Conservation (phyloP, 345 rosid genomes). For the Ceriops tagal region DNA sequence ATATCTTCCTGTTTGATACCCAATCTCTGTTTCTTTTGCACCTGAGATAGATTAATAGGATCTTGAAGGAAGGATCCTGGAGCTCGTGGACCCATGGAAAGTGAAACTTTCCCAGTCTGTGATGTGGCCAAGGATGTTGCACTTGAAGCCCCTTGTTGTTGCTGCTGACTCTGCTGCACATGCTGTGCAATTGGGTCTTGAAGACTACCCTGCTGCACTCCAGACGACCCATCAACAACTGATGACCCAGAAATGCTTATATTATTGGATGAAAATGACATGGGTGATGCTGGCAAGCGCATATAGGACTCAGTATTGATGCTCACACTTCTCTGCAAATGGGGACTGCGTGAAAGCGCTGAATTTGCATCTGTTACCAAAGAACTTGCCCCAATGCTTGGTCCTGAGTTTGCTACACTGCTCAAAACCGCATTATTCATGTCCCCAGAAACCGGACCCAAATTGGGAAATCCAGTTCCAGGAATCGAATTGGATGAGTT, state of each 20-base stretch:
- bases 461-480: conserved; percentile 63
- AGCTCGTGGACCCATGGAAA: conserved; percentile 54
- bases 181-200: conserved; percentile 64
- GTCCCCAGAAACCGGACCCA: conserved; percentile 76
- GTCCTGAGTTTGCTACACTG: conserved; percentile 83
- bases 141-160: conserved; percentile 68
- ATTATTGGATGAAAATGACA: conserved; percentile 93
- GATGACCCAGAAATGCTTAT: conserved; percentile 86
- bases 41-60: conserved; percentile 56
- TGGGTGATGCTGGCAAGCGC: conserved; percentile 93
- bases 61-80: conserved; percentile 75
- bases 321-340: conserved; percentile 93
- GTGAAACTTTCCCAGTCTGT: conserved; percentile 58
- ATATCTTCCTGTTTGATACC: conserved; percentile 91
- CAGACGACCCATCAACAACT: conserved; percentile 75
- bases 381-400: conserved; percentile 91
- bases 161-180: conserved; percentile 52
- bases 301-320: conserved; percentile 85
- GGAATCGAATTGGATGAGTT: conserved; percentile 72
- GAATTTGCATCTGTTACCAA: conserved; percentile 96
- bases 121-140: conserved; percentile 64
- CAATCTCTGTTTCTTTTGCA: conserved; percentile 72
- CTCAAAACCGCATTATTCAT: conserved; percentile 75
- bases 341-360: conserved; percentile 79
- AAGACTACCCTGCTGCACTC: conserved; percentile 61